phyloP scores from a whole-genome alignment of 495 filamentous ascomycete genomes.

The Rhypophila decipiens region DNA sequence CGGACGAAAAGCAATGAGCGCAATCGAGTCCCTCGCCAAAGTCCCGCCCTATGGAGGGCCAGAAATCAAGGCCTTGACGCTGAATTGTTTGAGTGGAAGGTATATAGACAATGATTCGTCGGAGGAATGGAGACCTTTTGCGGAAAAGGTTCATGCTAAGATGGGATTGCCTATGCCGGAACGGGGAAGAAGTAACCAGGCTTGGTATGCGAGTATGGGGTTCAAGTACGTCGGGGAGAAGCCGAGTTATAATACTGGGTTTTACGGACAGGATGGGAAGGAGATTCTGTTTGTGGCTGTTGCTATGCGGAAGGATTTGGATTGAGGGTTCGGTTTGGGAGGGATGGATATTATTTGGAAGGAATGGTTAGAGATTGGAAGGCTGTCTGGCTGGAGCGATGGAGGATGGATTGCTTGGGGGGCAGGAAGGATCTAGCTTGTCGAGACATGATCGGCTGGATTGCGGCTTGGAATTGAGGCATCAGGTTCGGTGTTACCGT shows the following conservation, averaged over 20 bases:
- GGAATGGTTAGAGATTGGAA: too few species aligned
- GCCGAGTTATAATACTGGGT: background rate
- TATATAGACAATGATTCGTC: background rate
- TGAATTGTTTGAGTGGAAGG: background rate
- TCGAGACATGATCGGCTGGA: background rate
- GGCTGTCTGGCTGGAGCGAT: too few species aligned
- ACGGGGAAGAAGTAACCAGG: conserved; percentile 6
- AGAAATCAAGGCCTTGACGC: background rate
- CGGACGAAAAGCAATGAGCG: background rate
- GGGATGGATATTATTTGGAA: too few species aligned
- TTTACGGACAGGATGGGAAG: background rate
- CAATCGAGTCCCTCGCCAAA: background rate
- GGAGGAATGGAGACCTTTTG: background rate
- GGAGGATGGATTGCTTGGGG: too few species aligned
- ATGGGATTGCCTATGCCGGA: background rate
- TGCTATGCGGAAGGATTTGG: conserved; percentile 5
- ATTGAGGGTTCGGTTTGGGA: background rate
- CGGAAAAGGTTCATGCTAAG: background rate
- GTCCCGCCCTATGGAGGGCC: background rate
- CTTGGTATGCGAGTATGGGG: conserved; percentile 12
- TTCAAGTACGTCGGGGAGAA: conserved; percentile 8
- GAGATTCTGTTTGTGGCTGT: conserved; percentile 1
- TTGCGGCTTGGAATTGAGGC: background rate
- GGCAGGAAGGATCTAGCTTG: too few species aligned
- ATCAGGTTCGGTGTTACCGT: background rate